Percentiles rank a stretch among this genome's conserved stretches.
Conservation (phyloP, 345 rosid genomes). For the Microthlaspi erraticum region DNA sequence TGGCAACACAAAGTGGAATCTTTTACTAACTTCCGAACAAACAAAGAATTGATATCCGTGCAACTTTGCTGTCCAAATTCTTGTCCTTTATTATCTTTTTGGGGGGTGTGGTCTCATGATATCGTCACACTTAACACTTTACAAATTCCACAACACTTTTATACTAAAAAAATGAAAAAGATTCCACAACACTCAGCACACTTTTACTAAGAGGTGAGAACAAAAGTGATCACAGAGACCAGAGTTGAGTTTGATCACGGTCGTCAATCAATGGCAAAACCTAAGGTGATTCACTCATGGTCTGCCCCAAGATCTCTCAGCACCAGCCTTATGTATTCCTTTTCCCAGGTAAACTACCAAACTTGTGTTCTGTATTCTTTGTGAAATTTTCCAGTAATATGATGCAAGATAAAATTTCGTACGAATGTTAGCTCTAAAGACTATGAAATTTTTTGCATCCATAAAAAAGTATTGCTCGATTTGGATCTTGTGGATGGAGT, state of each 20-base stretch:
- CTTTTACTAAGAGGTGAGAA: neutral
- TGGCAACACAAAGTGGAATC: constrained; percentile 14
- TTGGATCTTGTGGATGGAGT: constrained; percentile 19
- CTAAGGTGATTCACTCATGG: constrained; percentile 81
- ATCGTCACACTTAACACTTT: neutral
- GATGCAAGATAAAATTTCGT: no score
- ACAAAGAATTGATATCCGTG: constrained; percentile 29
- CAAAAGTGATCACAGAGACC: constrained; percentile 29
- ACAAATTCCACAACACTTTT: neutral
- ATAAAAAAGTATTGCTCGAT: neutral
- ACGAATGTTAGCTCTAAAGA: no score
- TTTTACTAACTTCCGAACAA: constrained; percentile 28
- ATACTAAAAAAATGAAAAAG: no score
- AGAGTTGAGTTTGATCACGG: constrained; percentile 22
- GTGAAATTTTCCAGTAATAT: no score
- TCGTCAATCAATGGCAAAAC: constrained; percentile 41
- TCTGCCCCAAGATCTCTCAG: constrained; percentile 95
- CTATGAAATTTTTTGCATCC: neutral
- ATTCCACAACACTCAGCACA: constrained; percentile 6
- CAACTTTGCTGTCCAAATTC: constrained; percentile 11
- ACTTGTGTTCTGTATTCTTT: no score
- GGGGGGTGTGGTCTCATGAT: neutral
- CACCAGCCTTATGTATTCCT: constrained; percentile 85
- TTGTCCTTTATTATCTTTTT: constrained; percentile 10
- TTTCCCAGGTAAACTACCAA: constrained; percentile 56